Evolutionary conservation across 2,329 filamentous ascomycete species (phyloP).

Genomic region (Pseudocercospora musae): DNA sequence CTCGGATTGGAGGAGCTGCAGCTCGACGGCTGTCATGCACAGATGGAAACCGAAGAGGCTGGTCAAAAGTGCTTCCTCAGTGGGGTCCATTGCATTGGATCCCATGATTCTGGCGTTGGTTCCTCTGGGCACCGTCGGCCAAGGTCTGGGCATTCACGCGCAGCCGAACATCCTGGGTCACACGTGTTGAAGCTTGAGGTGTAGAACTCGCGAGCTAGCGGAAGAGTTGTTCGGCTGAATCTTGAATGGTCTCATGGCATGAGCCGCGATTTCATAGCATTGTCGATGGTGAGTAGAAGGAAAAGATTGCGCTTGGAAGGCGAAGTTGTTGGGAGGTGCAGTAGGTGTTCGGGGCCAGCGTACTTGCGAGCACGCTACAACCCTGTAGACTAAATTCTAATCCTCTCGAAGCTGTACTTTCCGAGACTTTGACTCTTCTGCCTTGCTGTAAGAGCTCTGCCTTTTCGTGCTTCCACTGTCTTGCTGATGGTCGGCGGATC

Average conservation of each 20-base stretch:
- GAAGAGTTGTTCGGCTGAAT: background rate
- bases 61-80: background rate
- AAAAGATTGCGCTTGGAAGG: background rate
- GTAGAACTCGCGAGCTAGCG: background rate
- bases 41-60: background rate
- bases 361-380: background rate
- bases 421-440: slow-evolving; percentile 17
- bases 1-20: background rate
- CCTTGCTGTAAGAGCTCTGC: slow-evolving; percentile 7
- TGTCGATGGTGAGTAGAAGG: background rate
- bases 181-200: slow-evolving; percentile 1
- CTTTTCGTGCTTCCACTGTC: background rate
- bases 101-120: background rate
- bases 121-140: background rate
- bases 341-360: background rate
- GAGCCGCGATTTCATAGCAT: background rate
- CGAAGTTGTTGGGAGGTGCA: background rate
- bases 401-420: slow-evolving; percentile 18
- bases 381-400: slow-evolving; percentile 13
- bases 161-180: background rate
- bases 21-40: background rate
- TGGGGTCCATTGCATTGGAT: background rate
- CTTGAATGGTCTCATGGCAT: background rate
- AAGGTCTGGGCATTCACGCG: background rate
- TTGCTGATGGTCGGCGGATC: slow-evolving; percentile 3